Conservation (phyloP, 352 stramenopile genomes). For the Phytophthora pistaciae region DNA sequence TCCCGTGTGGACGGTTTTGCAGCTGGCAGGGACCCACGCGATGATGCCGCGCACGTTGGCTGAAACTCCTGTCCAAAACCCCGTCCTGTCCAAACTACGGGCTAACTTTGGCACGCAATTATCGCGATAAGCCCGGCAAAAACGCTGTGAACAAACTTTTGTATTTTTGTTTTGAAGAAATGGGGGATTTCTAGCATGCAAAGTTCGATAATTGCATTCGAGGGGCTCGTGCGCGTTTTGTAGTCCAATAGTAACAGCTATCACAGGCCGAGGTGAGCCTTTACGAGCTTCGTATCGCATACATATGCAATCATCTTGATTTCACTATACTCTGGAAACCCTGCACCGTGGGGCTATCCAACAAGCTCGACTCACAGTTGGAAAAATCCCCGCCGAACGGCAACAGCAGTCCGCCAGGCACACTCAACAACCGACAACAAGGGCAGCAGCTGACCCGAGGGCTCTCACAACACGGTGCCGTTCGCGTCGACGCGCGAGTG, state of each 20-base stretch:
- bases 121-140: not conserved
- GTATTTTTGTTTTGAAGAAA: not conserved
- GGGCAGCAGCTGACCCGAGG: slow-evolving; percentile 7
- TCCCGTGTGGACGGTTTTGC: not conserved
- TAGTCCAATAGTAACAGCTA: slow-evolving; percentile 17
- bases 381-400: not conserved
- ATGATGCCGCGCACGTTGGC: not conserved
- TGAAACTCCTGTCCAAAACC: slow-evolving; percentile 8
- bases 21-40: not conserved
- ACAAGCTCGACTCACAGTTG: slow-evolving; percentile 1
- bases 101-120: not conserved
- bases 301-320: not conserved
- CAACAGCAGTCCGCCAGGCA: slow-evolving; percentile 9
- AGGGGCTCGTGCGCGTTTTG: slow-evolving; percentile 9
- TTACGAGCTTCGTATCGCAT: slow-evolving; percentile 20
- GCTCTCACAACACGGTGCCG: slow-evolving; percentile 14
- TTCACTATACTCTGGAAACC: slow-evolving; percentile 9
- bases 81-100: no score
- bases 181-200: slow-evolving; percentile 1
- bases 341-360: slow-evolving; percentile 17
- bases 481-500: slow-evolving; percentile 16
- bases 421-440: slow-evolving; percentile 27
- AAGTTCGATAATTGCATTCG: not conserved
- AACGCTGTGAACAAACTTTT: not conserved
- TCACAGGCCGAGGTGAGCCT: not conserved